Evolutionary conservation across 805 yeast species (phyloP).

Genomic region (Maudiozyma serrabonitensis): DNA sequence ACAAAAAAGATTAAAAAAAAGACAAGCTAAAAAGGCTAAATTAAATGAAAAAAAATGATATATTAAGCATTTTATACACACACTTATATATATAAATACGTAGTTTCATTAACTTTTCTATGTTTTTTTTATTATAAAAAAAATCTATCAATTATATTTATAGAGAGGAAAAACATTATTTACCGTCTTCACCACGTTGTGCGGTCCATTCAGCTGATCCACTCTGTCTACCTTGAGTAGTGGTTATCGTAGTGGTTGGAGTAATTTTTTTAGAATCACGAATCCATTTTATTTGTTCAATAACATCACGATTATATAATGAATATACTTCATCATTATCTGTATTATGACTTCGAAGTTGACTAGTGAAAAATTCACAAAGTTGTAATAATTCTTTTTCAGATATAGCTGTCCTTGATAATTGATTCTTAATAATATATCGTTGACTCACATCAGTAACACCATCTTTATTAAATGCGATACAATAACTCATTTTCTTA

Average conservation of each 20-base stretch:
- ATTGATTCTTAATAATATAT: slow-evolving; percentile 42
- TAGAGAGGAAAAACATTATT: background rate
- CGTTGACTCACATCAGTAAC: slow-evolving; percentile 59
- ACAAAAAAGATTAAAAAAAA: slow-evolving; percentile 24
- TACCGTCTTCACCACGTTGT: slow-evolving; percentile 71
- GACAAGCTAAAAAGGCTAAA: slow-evolving; percentile 15
- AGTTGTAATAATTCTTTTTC: slow-evolving; percentile 32
- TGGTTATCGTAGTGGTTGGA: background rate
- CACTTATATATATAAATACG: slow-evolving; percentile 1
- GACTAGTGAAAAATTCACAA: slow-evolving; percentile 31
- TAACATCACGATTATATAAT: slow-evolving; percentile 23
- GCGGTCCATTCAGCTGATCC: slow-evolving; percentile 71
- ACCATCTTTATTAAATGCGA: slow-evolving; percentile 58
- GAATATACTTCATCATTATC: slow-evolving; percentile 32
- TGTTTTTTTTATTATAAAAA: background rate
- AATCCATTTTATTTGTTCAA: slow-evolving; percentile 28
- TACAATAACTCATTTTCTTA: slow-evolving; percentile 79
- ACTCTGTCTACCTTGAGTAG: slow-evolving; percentile 44
- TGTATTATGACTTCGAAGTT: slow-evolving; percentile 23
- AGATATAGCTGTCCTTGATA: slow-evolving; percentile 39
- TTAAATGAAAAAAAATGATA: background rate
- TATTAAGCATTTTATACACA: background rate
- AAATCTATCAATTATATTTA: background rate
- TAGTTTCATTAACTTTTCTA: background rate
- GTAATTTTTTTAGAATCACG: background rate